phyloP scores from a whole-genome alignment of 106 monocot species.

The Gastrodia elata region DNA sequence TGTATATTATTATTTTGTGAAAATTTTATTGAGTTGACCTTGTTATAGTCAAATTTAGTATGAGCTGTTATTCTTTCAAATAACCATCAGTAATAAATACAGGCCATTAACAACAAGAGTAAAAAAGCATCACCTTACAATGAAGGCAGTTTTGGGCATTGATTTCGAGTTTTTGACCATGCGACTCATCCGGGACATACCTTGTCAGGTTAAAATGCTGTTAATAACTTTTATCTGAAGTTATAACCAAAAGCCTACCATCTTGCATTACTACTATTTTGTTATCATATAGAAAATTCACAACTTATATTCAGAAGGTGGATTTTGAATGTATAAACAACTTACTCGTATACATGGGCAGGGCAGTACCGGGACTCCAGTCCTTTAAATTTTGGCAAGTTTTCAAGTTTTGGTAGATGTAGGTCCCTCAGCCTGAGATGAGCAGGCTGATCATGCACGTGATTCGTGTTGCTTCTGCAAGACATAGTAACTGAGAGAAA shows the following conservation, averaged over 20 bases:
- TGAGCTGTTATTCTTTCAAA: neutral
- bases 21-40: neutral
- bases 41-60: neutral
- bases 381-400: conserved; percentile 71
- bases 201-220: conserved; percentile 19
- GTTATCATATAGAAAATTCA: neutral
- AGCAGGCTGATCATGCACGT: conserved; percentile 91
- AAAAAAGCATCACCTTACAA: conserved; percentile 65
- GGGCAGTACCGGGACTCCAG: conserved; percentile 90
- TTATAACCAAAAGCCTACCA: neutral
- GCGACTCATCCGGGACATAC: conserved; percentile 77
- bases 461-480: conserved; percentile 92
- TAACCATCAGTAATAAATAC: neutral
- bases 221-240: neutral
- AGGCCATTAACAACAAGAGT: neutral
- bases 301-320: neutral
- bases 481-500: neutral
- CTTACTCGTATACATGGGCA: conserved; percentile 97
- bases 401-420: conserved; percentile 52
- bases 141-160: conserved; percentile 99
- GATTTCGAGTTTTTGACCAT: conserved; percentile 69
- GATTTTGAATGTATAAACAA: neutral
- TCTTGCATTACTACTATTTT: neutral
- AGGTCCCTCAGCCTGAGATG: conserved; percentile 77
- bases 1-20: neutral